phyloP scores from a whole-genome alignment of 2,329 filamentous ascomycete genomes.

The Colletotrichum sp. region DNA sequence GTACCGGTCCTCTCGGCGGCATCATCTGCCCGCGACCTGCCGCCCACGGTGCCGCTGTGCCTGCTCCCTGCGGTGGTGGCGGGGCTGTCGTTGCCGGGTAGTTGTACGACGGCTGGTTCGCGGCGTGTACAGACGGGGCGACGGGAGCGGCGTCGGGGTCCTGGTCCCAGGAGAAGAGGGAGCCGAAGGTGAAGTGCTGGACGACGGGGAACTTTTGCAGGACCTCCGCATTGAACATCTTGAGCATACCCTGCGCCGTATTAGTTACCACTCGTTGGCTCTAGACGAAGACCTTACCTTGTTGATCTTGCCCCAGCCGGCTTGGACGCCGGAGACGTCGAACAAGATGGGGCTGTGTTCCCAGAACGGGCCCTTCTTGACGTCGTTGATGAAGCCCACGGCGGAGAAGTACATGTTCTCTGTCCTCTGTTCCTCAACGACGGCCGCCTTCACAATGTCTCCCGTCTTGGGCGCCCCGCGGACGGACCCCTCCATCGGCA shows the following conservation, averaged over 20 bases:
- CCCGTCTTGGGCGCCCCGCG: conserved; percentile 73
- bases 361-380: conserved; percentile 97
- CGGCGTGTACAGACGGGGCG: conserved; percentile 59
- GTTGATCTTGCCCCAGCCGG: conserved; percentile 99
- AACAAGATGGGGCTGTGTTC: conserved; percentile 91
- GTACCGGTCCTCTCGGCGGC: conserved; percentile 28
- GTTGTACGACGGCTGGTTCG: conserved; percentile 52
- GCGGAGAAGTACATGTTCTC: conserved; percentile 93
- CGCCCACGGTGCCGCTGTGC: conserved; percentile 51
- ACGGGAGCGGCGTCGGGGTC: conserved; percentile 65
- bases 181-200: conserved; percentile 91
- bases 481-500: conserved; percentile 81
- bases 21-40: conserved; percentile 31
- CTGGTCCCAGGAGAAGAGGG: conserved; percentile 77
- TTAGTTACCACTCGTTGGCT: not conserved
- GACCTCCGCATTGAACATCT: conserved; percentile 98
- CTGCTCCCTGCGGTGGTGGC: conserved; percentile 28
- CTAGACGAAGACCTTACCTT: conserved; percentile 53
- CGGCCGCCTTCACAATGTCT: conserved; percentile 68
- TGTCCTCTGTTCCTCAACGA: conserved; percentile 69
- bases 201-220: conserved; percentile 96
- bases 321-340: conserved; percentile 89
- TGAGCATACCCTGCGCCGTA: conserved; percentile 83
- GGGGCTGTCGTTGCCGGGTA: conserved; percentile 26
- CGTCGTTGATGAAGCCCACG: conserved; percentile 95